Percentiles rank a stretch among this genome's conserved stretches.
Conservation (phyloP, 139 green algal species). For the Picochlorum sp. region DNA sequence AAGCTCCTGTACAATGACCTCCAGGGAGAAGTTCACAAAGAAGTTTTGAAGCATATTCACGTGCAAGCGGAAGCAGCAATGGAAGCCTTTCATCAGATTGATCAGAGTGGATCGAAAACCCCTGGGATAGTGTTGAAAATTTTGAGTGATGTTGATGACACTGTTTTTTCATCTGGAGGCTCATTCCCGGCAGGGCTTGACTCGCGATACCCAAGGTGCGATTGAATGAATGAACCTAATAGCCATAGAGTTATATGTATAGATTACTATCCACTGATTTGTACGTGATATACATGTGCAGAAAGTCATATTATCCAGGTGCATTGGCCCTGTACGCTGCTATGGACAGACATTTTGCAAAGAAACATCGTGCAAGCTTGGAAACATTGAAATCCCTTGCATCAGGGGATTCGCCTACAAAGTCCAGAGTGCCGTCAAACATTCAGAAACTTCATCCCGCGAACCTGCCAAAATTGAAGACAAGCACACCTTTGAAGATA, state of each 20-base stretch:
- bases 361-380: conserved; percentile 9
- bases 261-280: neutral
- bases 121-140: conserved; percentile 42
- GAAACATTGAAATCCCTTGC: neutral
- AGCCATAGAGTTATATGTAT: no score
- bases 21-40: conserved; percentile 30
- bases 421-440: neutral
- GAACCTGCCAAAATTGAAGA: neutral
- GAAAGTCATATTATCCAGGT: conserved; percentile 43
- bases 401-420: neutral
- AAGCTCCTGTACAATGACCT: conserved; percentile 54
- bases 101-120: neutral
- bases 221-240: neutral
- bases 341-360: conserved; percentile 35
- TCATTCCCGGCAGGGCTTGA: conserved; percentile 36
- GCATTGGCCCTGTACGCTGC: conserved; percentile 39
- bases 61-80: conserved; percentile 20
- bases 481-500: neutral
- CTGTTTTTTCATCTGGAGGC: conserved; percentile 44
- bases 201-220: conserved; percentile 21
- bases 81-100: conserved; percentile 3
- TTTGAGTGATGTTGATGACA: conserved; percentile 54
- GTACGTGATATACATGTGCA: neutral
- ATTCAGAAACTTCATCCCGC: neutral
- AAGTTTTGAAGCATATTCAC: conserved; percentile 39